phyloP scores from a whole-genome alignment of 164 flowering plant genomes.

The Sextonia rubra region DNA sequence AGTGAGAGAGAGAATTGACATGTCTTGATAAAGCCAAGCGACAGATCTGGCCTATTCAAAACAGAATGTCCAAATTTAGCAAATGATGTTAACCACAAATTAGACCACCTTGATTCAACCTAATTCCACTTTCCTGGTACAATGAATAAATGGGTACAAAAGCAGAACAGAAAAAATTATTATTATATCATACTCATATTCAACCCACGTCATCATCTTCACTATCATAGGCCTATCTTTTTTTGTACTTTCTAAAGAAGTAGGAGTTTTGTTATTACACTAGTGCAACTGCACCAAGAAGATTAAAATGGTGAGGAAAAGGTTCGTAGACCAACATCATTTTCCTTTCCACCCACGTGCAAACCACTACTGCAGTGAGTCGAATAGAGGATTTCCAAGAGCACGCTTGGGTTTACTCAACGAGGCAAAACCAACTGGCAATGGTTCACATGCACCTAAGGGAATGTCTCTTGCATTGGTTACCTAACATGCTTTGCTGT shows the following conservation, averaged over 20 bases:
- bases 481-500: conserved; percentile 14
- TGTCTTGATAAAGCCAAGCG: not conserved
- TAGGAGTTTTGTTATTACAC: too few relatives aligned
- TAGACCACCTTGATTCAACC: conserved; percentile 2
- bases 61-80: conserved; percentile 14
- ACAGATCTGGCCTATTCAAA: not conserved
- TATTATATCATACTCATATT: not conserved
- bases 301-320: not conserved
- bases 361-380: conserved; percentile 40
- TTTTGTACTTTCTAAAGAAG: not conserved
- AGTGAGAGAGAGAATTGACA: not conserved
- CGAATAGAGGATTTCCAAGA: conserved; percentile 36
- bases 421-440: conserved; percentile 66
- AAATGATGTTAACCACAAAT: conserved; percentile 18
- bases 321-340: conserved; percentile 1
- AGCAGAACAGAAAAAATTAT: not conserved
- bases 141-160: not conserved
- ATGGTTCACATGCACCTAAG: conserved; percentile 35
- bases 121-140: not conserved
- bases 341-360: conserved; percentile 36
- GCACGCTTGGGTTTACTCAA: conserved; percentile 90
- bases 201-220: conserved; percentile 7
- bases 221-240: not conserved
- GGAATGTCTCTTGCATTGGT: conserved; percentile 68
- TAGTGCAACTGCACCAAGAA: not conserved